These are phyloP conservation scores for Diutina siamensis DNA, from an alignment of 1,139 yeast species.

Conservation along the genomic window DNA sequence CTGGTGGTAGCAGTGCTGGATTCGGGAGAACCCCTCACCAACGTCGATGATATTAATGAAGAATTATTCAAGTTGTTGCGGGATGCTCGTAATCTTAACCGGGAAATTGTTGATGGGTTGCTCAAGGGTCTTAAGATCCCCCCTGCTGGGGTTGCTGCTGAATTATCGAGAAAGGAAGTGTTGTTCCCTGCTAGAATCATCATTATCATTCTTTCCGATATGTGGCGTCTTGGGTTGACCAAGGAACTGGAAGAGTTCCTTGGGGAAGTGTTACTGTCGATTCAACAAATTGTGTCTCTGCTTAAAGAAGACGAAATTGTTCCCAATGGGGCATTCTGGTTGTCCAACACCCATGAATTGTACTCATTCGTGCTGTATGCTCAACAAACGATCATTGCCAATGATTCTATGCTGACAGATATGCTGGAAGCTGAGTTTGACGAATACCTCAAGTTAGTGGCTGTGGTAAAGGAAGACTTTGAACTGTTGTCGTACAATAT, in stretches of 20 bases:
- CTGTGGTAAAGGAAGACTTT: constrained; percentile 88
- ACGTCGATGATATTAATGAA: constrained; percentile 58
- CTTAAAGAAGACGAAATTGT: constrained; percentile 80
- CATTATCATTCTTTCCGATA: constrained; percentile 83
- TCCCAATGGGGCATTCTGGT: constrained; percentile 95
- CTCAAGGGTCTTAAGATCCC: constrained; percentile 86
- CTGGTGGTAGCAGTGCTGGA: constrained; percentile 48
- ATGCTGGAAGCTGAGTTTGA: constrained; percentile 87
- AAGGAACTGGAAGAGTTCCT: constrained; percentile 85
- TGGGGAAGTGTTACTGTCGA: constrained; percentile 81
- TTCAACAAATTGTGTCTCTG: constrained; percentile 64
- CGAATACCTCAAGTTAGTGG: constrained; percentile 81
- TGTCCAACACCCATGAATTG: constrained; percentile 91
- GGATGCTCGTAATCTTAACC: constrained; percentile 67
- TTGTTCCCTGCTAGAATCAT: constrained; percentile 94
- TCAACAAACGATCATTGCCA: constrained; percentile 76
- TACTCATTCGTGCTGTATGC: constrained; percentile 93
- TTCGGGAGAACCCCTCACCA: constrained; percentile 36
- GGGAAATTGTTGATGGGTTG: constrained; percentile 81
- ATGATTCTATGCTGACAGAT: constrained; percentile 67
- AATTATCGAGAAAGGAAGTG: constrained; percentile 80
- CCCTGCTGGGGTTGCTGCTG: constrained; percentile 71
- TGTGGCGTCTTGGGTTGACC: constrained; percentile 97
- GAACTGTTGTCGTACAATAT: constrained; percentile 89
- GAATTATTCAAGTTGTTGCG: constrained; percentile 64